phyloP scores from a whole-genome alignment of 768 basidiomycete genomes.

The Chiua virens region DNA sequence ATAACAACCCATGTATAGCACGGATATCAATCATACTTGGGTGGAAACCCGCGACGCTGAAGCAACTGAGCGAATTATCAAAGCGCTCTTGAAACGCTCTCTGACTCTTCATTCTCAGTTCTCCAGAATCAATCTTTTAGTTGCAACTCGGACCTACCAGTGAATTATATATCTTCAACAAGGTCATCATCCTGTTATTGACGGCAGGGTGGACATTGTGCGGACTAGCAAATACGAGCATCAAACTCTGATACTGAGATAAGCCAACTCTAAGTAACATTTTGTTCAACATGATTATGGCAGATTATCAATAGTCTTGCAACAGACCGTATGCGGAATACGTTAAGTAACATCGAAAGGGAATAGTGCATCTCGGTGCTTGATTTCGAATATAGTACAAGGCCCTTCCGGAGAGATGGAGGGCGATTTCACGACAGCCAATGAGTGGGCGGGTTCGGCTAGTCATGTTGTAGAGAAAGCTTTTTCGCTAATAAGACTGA shows the following conservation, averaged over 20 bases:
- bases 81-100: too few relatives aligned
- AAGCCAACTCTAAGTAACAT: neutral
- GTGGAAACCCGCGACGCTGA: too few relatives aligned
- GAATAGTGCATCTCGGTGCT: neutral
- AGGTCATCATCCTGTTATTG: too few relatives aligned
- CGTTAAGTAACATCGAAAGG: constrained; percentile 11
- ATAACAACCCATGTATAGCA: too few relatives aligned
- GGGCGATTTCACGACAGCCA: too few relatives aligned
- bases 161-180: constrained; percentile 74
- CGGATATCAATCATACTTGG: too few relatives aligned
- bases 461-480: neutral
- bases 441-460: neutral
- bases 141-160: constrained; percentile 38
- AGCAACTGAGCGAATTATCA: too few relatives aligned
- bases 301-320: neutral
- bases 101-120: too few relatives aligned
- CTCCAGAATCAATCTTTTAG: too few relatives aligned
- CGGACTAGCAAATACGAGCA: constrained; percentile 75
- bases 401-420: too few relatives aligned
- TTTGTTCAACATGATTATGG: neutral
- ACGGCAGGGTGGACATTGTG: constrained; percentile 59
- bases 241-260: constrained; percentile 48
- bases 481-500: constrained; percentile 14
- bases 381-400: neutral
- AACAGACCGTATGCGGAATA: neutral